Percentiles rank a stretch among this genome's conserved stretches.
Evolutionary conservation across 306 rosid genomes (phyloP).

Genomic region (Malus orientalis): DNA sequence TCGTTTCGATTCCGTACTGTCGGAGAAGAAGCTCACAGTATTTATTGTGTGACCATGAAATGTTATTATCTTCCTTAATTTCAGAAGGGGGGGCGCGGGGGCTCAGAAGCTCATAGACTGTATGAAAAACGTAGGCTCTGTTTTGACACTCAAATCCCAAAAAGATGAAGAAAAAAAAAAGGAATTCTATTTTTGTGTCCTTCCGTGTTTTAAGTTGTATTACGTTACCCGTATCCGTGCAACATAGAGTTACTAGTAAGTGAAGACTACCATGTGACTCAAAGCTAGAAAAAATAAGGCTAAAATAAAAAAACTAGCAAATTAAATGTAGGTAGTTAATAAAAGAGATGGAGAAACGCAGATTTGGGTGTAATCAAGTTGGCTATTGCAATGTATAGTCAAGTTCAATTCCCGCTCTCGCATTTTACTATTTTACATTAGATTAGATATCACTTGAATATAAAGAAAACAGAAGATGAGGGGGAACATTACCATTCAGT

Average conservation of each 20-base stretch:
- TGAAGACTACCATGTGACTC: not conserved
- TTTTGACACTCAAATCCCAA: slow-evolving; percentile 9
- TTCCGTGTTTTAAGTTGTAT: not conserved
- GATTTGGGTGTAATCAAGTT: not conserved
- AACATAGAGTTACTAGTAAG: not conserved
- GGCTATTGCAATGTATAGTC: not conserved
- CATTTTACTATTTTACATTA: no score
- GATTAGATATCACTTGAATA: not conserved
- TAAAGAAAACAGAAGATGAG: not conserved
- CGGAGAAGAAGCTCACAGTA: slow-evolving; percentile 21
- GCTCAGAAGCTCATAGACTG: not conserved
- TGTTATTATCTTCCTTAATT: slow-evolving; percentile 22
- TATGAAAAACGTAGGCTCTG: not conserved
- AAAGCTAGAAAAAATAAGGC: not conserved
- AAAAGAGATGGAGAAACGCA: not conserved
- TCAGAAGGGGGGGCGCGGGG: not conserved
- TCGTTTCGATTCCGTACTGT: slow-evolving; percentile 14
- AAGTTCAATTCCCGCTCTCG: not conserved
- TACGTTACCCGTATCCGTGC: not conserved
- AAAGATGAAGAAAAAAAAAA: not conserved
- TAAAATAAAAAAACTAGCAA: not conserved
- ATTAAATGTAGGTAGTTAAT: not conserved
- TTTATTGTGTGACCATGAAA: slow-evolving; percentile 6
- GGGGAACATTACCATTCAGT: slow-evolving; percentile 70
- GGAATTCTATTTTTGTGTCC: not conserved